phyloP scores from a whole-genome alignment of 2,329 filamentous ascomycete species.

The Chalaropsis ovoidea region DNA sequence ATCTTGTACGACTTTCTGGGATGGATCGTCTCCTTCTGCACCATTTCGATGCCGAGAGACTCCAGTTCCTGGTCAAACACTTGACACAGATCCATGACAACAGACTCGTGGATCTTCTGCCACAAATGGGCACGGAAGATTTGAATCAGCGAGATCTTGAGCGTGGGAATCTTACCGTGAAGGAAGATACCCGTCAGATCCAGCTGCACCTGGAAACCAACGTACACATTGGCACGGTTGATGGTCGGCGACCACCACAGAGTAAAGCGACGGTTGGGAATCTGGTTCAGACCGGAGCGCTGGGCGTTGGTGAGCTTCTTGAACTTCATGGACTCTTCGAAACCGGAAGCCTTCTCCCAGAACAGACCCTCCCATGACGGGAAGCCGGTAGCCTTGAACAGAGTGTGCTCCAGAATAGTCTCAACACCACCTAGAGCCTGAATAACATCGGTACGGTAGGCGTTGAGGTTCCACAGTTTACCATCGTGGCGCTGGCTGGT shows the following conservation, averaged over 20 bases:
- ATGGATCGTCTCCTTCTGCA: constrained; percentile 98
- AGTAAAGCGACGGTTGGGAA: constrained; percentile 96
- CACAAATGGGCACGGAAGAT: constrained; percentile 99
- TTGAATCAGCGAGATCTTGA: constrained; percentile 96
- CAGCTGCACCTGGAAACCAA: constrained; percentile 97
- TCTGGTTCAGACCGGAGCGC: constrained; percentile 92
- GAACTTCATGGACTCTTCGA: constrained; percentile 75
- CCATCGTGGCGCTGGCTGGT: constrained; percentile 94
- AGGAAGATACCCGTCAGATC: constrained; percentile 98
- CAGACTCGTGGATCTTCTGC: constrained; percentile 99
- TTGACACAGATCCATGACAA: constrained; percentile 97
- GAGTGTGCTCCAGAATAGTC: constrained; percentile 89
- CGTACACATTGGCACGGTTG: constrained; percentile 92
- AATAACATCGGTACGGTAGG: constrained; percentile 92
- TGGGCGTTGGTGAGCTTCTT: constrained; percentile 98
- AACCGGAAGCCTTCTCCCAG: constrained; percentile 61
- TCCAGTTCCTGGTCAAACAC: constrained; percentile 97
- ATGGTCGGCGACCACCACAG: constrained; percentile 95
- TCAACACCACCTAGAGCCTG: constrained; percentile 94
- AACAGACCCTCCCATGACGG: constrained; percentile 95
- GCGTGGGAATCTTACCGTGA: constrained; percentile 94
- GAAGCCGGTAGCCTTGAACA: constrained; percentile 96
- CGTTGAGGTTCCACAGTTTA: constrained; percentile 94
- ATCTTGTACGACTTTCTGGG: constrained; percentile 99
- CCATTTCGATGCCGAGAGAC: constrained; percentile 88